Conservation (phyloP, 331 rosid species). For the Dryas integrifolia region DNA sequence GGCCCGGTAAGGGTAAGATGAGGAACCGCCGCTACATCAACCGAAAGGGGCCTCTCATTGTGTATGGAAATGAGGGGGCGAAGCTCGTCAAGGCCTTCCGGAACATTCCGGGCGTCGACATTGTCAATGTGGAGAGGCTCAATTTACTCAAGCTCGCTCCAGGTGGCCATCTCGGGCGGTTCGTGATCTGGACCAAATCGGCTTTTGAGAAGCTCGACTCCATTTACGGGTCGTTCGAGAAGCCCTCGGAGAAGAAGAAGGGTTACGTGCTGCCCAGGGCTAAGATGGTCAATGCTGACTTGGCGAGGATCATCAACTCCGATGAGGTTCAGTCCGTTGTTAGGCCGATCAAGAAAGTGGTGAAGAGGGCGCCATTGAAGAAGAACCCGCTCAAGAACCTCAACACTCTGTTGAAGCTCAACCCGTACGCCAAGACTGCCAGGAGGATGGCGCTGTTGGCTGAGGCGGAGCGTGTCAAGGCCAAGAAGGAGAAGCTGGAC, state of each 20-base stretch:
- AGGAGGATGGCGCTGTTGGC: constrained; percentile 72
- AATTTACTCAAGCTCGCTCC: constrained; percentile 73
- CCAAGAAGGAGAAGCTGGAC: constrained; percentile 79
- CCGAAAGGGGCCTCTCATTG: constrained; percentile 68
- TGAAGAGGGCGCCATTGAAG: constrained; percentile 54
- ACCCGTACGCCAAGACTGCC: constrained; percentile 79
- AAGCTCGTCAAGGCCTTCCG: constrained; percentile 78
- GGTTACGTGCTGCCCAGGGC: constrained; percentile 62
- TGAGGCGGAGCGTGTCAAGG: constrained; percentile 62
- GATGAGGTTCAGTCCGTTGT: constrained; percentile 78
- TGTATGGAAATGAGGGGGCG: constrained; percentile 70
- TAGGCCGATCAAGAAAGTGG: constrained; percentile 60
- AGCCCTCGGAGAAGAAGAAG: constrained; percentile 65
- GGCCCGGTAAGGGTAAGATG: constrained; percentile 80
- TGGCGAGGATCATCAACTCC: constrained; percentile 77
- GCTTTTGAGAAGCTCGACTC: constrained; percentile 86
- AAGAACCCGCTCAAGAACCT: constrained; percentile 82
- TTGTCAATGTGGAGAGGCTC: constrained; percentile 69
- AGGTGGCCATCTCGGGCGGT: constrained; percentile 81
- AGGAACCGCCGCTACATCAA: constrained; percentile 70
- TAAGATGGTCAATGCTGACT: constrained; percentile 68
- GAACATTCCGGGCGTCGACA: constrained; percentile 68
- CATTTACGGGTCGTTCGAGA: constrained; percentile 72
- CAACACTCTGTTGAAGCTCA: constrained; percentile 58
- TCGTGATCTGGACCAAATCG: constrained; percentile 80